Base-by-base conservation (phyloP, 768 basidiomycete species). In the Galerina sulciceps region DNA sequence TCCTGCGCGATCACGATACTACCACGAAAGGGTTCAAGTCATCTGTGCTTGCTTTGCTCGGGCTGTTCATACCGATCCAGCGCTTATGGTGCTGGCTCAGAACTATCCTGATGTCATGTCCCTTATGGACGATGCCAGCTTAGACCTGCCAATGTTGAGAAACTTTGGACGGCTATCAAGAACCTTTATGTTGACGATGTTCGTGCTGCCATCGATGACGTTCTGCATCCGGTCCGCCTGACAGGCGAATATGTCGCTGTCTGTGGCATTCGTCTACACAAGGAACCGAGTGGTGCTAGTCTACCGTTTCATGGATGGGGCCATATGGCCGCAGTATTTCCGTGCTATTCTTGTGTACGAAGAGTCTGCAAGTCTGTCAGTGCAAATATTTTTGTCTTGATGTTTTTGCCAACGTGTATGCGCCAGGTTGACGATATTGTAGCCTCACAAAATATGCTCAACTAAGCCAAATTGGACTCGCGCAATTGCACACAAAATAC, bases 31-130 rank as follows among this genome's bases (percentile, higher is more conserved):
- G 50, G 35, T 74, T 22, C 59, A 67, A 17, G 63, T 76, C 55
- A 71, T 78, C 51, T 65, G 64, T 53, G 74, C 77, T 22, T 76
- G 69, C 53, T 67, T 78, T 46, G 75, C 74, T 13, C 70, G 76
- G 15, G 75, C 70, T 18, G 66, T 78, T 31, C 75, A 71, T 58
- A 73, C 67, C 26, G 74, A 78, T 55, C 63, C 73, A 47, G 68
- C 69, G 20, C 71, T 78, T n/a, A 75, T 75, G 69, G 67, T 76
- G 46, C 63, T 72, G 37, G 69, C 76, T 2, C 74, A 76, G 53
- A 70, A 60, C 56, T 76, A 77, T 49, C 56, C 62, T 11, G 65
- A 61, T 44, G 73, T 71, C 42, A 58, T 59, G 61, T 62, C 64
- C 11, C 57, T 78, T 52, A 60, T 78, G 40, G 35, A 46, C 10